Evolutionary conservation across 495 filamentous ascomycete species (phyloP), one percentile per base, ranked within the genome.

Genomic region (Penicillium manginii): DNA sequence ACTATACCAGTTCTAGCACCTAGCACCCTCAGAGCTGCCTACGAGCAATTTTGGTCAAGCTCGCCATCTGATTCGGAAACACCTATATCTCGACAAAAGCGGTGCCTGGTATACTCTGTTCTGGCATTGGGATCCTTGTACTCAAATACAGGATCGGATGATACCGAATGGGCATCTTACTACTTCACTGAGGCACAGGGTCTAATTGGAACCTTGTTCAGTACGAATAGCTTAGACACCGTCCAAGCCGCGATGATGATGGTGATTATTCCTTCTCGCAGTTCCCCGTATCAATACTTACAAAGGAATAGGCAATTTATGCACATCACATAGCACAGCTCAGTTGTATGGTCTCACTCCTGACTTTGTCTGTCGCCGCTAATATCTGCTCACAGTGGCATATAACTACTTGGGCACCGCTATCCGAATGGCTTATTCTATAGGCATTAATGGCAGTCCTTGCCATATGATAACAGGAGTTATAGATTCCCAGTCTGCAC

Each of bases 381-480:
- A 47, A 61, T n/a, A 19, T 17, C 3, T 12, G 4, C n/a, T 45
- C 15, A 8, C 43, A 61, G 58, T 61, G 10, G 53, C 58, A 29
- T 61, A 56, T 32, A 50, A 61, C 48, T 58, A 58, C 32, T 39
- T 65, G 7, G 59, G 62, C 5, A 53, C 58, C 23, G 62, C 62
- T 19, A 65, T 65, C 29, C 43, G 62, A 18, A 37, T 65, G 26
- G 62, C 62, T 4, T 58, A 62, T 40, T 58, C 62, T 12, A 55
- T 50, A 6, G 63, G 59, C 5, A 39, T 62, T 7, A 61, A 65
- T 32, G 23, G 47, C 12, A 50, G 51, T 3, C 32, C 37, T 3
- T 33, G 17, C n/a, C 2, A 12, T 15, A 8, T 32, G 2, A 11
- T 10, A 10, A n/a, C 23, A 7, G 14, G 1, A 12, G 29, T 9